Conservation (phyloP, 345 rosid species). For the Ceriops zippeliana region DNA sequence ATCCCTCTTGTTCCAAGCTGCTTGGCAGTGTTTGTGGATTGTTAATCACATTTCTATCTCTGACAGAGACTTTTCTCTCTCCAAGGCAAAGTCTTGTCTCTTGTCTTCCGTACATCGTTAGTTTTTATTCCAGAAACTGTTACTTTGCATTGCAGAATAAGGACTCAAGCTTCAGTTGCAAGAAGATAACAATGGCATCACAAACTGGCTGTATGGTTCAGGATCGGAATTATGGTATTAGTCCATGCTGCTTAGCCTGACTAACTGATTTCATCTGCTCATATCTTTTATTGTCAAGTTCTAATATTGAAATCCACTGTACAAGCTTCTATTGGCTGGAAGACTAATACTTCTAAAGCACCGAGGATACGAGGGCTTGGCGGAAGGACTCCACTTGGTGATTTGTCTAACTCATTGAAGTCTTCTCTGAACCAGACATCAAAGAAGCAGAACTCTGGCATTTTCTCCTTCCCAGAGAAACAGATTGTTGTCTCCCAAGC, state of each 20-base stretch:
- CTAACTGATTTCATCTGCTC: neutral
- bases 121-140: neutral
- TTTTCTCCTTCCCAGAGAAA: conserved; percentile 25
- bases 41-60: no score
- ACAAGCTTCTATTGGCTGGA: conserved; percentile 34
- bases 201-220: conserved; percentile 29
- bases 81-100: no score
- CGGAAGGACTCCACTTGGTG: conserved; percentile 63
- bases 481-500: conserved; percentile 16
- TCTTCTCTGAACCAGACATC: conserved; percentile 31
- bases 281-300: neutral
- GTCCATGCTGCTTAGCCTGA: neutral
- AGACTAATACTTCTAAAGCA: conserved; percentile 27
- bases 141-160: conserved; percentile 10
- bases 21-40: no score
- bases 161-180: neutral
- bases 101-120: no score
- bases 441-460: conserved; percentile 31
- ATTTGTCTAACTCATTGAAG: conserved; percentile 50
- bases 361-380: conserved; percentile 36
- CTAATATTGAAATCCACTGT: conserved; percentile 8
- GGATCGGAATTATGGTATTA: conserved; percentile 43
- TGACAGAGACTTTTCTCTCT: no score
- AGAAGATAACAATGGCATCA: conserved; percentile 33
- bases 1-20: no score